Evolutionary conservation across 2,329 filamentous ascomycete species (phyloP), one percentile per base, ranked within the genome.

Genomic region (Nemania abortiva): DNA sequence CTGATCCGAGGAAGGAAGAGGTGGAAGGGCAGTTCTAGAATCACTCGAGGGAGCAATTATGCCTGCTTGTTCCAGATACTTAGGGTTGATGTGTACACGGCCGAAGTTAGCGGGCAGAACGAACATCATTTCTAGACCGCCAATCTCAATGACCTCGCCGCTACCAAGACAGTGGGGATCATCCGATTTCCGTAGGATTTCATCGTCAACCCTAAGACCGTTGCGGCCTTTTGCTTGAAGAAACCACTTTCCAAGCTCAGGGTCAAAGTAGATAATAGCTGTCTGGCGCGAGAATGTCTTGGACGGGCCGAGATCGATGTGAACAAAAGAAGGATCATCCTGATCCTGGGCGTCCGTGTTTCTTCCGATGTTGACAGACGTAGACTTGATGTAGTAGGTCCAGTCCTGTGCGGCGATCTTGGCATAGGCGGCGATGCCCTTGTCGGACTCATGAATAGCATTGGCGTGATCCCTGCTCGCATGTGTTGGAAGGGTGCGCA

Each of bases 101-200:
- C 84, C 85, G 54, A 89, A 85, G 73, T 92, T 91, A 27, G 89
- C 89, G 0, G 96, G 95, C n/a, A 97, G 88, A 56, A 98, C 93
- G 81, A 99, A 99, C 86, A 98, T 95, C 96, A 99, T 99, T 83
- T 99, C 95, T 0, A 96, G 92, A 62, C 93, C 93, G 75, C 92
- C 92, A 77, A 98, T 93, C 77, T 97, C 94, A 66, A 99, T 91
- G 52, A 98, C 93, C 78, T 95, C 91, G 66, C 96, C 96, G 75
- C 95, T 97, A 50, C 89, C 89, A 29, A 99, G 86, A 34, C 88
- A 83, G 39, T 89, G 87, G 42, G 89, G 86, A 47, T 87, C 83
- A 34, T 83, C 79, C 13, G 91, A 91, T 60, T 90, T 86, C 76
- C 92, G 92, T 65, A 97, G 82, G 22, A 88, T 84, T 59, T 83